phyloP scores from a whole-genome alignment of 192 early-diverging fungal genomes.

The Linnemannia zychae region DNA sequence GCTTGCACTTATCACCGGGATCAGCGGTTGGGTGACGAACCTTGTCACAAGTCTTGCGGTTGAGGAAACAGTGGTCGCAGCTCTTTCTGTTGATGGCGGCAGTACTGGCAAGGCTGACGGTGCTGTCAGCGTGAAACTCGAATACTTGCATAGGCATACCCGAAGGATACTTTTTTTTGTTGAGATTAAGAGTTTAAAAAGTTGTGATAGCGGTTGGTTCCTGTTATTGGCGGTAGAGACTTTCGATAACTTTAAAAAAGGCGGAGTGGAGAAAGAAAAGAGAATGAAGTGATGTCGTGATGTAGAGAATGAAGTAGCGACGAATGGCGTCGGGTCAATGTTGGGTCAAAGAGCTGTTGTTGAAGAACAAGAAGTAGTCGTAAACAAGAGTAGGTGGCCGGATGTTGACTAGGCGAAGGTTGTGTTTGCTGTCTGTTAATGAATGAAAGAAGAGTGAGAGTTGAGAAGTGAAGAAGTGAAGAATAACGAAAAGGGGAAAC shows the following conservation, averaged over 20 bases:
- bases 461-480: neutral
- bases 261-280: neutral
- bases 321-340: neutral
- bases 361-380: neutral
- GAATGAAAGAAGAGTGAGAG: constrained; percentile 10
- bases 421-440: neutral
- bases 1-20: constrained; percentile 48
- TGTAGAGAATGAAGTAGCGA: neutral
- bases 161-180: neutral
- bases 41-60: constrained; percentile 55
- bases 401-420: neutral
- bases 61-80: constrained; percentile 55
- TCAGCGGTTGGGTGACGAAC: constrained; percentile 35
- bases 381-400: neutral
- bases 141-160: constrained; percentile 54
- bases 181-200: neutral
- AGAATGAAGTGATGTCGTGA: neutral
- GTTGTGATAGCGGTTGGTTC: neutral
- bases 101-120: constrained; percentile 45
- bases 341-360: neutral
- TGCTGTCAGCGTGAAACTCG: constrained; percentile 52
- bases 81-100: constrained; percentile 55
- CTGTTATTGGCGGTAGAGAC: neutral
- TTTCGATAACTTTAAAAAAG: neutral
- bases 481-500: neutral